Evolutionary conservation across 2,329 filamentous ascomycete species (phyloP), one percentile per base, ranked within the genome.

Genomic region (Diplocarpon rosae): DNA sequence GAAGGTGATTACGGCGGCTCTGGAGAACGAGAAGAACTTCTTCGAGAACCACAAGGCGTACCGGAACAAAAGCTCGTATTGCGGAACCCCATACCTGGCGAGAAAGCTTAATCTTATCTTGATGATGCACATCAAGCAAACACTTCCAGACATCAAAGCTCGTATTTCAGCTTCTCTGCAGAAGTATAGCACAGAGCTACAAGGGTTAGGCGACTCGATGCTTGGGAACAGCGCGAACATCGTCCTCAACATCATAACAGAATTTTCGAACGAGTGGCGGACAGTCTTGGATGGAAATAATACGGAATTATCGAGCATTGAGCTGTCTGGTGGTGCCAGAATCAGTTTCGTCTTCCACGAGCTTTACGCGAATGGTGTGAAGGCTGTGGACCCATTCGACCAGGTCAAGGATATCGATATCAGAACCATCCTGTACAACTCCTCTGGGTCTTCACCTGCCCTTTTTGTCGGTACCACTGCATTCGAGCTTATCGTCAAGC

Each of bases 111-210:
- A 98, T 68, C 73, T 98, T 59, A 96, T 98, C 62, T 76, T 98
- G 56, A 96, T 98, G 90, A 98, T 98, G 92, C 92, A 98, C 71
- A 98, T 98, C 72, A 98, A 98, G 69, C 90, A 98, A 70, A 98
- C 92, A 1, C 76, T 98, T 12, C 92, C 92, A 33, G 92, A 98
- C 62, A 98, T 98, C 72, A 98, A 98, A 70, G 87, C 85, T 12
- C 84, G 93, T 52, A 98, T 98, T 57, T 78, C 85, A n/a, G 84
- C 85, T 55, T 95, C 90, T 12, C 72, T 98, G 48, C 83, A 89
- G 62, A 98, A 98, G 64, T 98, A 98, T 66, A 72, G 77, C 3
- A 67, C 78, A 34, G 92, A 98, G 65, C 75, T 98, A 16, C 71
- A 78, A 45, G 79, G 81, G 50, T 74, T 98, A 11, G 92, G 93